Evolutionary conservation across 768 basidiomycete species (phyloP).

Genomic region (Dacryopinax spathularia): DNA sequence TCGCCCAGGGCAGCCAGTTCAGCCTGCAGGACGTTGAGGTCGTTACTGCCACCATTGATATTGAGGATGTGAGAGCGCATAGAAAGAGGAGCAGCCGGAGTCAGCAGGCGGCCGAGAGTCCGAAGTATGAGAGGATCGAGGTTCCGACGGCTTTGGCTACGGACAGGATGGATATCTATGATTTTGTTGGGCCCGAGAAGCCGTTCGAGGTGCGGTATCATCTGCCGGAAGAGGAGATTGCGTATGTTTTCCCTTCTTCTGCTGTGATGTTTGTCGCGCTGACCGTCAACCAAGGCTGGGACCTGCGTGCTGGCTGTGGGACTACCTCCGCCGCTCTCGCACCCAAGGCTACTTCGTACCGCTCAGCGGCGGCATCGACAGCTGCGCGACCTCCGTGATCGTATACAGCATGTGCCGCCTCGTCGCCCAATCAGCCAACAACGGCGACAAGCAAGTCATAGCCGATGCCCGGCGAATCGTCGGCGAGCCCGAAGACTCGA

Average conservation of each 20-base stretch:
- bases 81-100: conserved; percentile 69
- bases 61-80: conserved; percentile 91
- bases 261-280: background rate
- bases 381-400: conserved; percentile 91
- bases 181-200: conserved; percentile 39
- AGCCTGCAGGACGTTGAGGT: conserved; percentile 93
- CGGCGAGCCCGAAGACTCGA: conserved; percentile 67
- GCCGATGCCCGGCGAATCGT: conserved; percentile 77
- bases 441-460: conserved; percentile 72
- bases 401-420: conserved; percentile 93
- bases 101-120: conserved; percentile 71
- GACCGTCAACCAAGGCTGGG: conserved; percentile 55
- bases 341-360: conserved; percentile 93
- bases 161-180: conserved; percentile 45
- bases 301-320: conserved; percentile 99
- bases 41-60: conserved; percentile 85
- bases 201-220: conserved; percentile 55
- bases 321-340: conserved; percentile 85
- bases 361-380: conserved; percentile 91
- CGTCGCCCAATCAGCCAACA: conserved; percentile 61
- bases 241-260: conserved; percentile 43
- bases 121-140: conserved; percentile 68
- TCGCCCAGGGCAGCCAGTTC: conserved; percentile 95
- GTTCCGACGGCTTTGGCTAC: conserved; percentile 65
- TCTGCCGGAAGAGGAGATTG: conserved; percentile 88